phyloP scores from a whole-genome alignment of 148 eudicot species.

The Spergularia marina region DNA sequence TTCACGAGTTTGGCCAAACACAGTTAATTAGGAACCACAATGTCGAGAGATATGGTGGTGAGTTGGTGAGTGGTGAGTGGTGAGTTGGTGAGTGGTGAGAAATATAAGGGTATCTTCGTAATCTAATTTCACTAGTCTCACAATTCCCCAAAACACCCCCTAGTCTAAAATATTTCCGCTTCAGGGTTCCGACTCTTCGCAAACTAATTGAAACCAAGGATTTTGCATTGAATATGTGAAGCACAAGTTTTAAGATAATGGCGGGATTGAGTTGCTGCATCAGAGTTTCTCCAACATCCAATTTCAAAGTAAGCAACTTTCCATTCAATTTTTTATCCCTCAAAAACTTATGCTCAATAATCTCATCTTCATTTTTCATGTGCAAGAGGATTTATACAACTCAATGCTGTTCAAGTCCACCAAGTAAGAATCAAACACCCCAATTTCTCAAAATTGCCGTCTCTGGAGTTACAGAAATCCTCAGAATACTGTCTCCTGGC shows the following conservation, averaged over 20 bases:
- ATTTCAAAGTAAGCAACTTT: constrained; percentile 1
- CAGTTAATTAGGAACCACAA: no score
- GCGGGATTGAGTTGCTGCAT: neutral
- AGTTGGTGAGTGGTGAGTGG: no score
- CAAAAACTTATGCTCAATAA: neutral
- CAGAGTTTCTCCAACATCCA: neutral
- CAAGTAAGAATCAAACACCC: constrained; percentile 31
- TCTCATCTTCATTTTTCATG: neutral
- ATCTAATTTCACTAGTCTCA: no score
- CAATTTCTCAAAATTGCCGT: constrained; percentile 38
- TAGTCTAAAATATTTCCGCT: no score
- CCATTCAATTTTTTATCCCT: neutral
- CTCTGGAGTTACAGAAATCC: constrained; percentile 47
- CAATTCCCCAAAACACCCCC: no score
- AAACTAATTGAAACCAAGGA: neutral
- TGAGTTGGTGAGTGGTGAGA: no score
- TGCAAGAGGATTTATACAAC: constrained; percentile 26
- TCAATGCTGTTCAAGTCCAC: constrained; percentile 36
- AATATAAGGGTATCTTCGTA: no score
- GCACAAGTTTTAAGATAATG: neutral
- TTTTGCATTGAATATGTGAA: neutral
- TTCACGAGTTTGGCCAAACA: no score
- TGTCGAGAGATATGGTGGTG: no score
- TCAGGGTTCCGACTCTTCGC: no score
- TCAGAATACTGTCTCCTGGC: constrained; percentile 46